A percentile compares a stretch with the other conserved stretches of the same genome.
Evolutionary conservation across 2,329 filamentous ascomycete genomes (phyloP).

Genomic region (Paecilomyces formosus): DNA sequence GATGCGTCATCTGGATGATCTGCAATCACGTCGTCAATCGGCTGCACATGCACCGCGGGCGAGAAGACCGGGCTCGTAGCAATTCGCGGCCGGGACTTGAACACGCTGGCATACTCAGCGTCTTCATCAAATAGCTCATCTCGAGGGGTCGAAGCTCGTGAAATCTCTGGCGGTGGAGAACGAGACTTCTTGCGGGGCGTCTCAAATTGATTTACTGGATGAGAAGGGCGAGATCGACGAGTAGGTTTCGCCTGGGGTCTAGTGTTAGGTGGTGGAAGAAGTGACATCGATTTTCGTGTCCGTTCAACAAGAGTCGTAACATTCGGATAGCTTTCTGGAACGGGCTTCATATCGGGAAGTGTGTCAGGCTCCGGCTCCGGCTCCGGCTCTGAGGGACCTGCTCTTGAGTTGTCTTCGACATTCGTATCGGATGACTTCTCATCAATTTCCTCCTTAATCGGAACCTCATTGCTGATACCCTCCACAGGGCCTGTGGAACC

Average conservation of each 20-base stretch:
- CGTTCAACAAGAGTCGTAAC: constrained; percentile 60
- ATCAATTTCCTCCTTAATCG: not conserved
- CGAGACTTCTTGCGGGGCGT: constrained; percentile 34
- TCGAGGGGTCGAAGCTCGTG: constrained; percentile 45
- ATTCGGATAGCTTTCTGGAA: constrained; percentile 13
- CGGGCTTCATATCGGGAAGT: constrained; percentile 6
- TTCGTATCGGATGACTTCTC: constrained; percentile 1
- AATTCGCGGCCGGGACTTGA: constrained; percentile 75
- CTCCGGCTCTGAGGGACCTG: constrained; percentile 13
- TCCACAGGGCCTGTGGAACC: not conserved
- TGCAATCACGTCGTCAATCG: constrained; percentile 11
- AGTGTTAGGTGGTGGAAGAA: constrained; percentile 37
- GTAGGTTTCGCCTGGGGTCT: constrained; percentile 15
- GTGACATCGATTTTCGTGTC: constrained; percentile 72
- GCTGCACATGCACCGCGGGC: constrained; percentile 29
- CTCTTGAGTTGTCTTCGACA: not conserved
- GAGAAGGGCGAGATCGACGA: constrained; percentile 28
- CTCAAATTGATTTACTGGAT: constrained; percentile 51
- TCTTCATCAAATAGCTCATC: constrained; percentile 66
- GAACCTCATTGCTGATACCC: not conserved
- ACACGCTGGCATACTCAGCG: constrained; percentile 72
- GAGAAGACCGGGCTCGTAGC: constrained; percentile 60
- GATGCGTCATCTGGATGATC: not conserved
- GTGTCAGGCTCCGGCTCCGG: constrained; percentile 9
- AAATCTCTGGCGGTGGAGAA: constrained; percentile 7